Conservation (phyloP, 441 rosid species). For the Hypseocharis bilobata region DNA sequence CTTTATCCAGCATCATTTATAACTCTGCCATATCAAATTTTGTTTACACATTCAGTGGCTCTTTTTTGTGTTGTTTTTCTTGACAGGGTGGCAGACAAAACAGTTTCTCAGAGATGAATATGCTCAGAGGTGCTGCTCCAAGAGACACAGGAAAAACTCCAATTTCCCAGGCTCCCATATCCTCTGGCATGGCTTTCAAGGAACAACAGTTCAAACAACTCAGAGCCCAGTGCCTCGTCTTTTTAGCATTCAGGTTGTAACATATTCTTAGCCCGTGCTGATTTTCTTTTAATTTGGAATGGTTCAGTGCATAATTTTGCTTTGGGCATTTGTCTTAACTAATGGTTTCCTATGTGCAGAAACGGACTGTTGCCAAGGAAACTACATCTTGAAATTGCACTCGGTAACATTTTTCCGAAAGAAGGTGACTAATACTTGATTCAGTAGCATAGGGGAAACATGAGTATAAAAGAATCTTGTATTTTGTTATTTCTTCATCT, state of each 20-base stretch:
- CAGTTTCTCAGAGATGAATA: constrained; percentile 37
- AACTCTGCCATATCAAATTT: background rate
- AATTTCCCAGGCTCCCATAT: constrained; percentile 35
- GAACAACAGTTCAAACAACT: constrained; percentile 90
- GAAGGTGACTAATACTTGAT: constrained; percentile 46
- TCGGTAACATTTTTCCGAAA: constrained; percentile 58
- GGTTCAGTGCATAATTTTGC: constrained; percentile 5
- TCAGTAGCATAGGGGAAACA: background rate
- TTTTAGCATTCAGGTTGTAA: constrained; percentile 72
- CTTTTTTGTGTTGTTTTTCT: background rate
- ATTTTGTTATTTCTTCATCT: constrained; percentile 5
- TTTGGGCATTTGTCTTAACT: constrained; percentile 7
- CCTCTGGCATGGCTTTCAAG: constrained; percentile 61
- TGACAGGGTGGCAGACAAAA: constrained; percentile 49
- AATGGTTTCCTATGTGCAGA: constrained; percentile 34
- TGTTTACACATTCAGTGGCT: background rate
- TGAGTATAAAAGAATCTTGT: background rate
- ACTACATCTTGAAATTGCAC: constrained; percentile 78
- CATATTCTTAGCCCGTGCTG: constrained; percentile 12
- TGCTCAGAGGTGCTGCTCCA: constrained; percentile 40
- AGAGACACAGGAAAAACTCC: constrained; percentile 66
- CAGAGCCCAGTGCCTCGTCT: constrained; percentile 91
- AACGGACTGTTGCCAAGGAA: constrained; percentile 72
- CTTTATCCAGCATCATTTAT: background rate
- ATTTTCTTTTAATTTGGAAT: constrained; percentile 8